These are phyloP conservation scores for Candida silvicultrix DNA, from an alignment of 805 yeast genomes.

Conservation along the genomic window DNA sequence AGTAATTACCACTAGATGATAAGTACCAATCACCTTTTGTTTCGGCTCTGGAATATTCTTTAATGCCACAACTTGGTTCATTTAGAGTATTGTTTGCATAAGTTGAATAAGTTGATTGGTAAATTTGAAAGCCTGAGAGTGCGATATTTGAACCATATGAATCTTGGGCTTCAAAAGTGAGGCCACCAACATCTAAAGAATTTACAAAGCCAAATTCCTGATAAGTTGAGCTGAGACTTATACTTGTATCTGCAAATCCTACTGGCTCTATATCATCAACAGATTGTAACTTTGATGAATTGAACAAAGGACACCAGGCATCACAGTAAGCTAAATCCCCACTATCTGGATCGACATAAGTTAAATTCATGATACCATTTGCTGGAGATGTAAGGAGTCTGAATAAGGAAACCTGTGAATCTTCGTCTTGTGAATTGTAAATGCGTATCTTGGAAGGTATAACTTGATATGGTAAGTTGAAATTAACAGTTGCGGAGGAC, in stretches of 20 bases:
- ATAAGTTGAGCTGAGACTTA: constrained; percentile 36
- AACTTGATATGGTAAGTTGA: constrained; percentile 47
- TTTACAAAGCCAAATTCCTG: constrained; percentile 84
- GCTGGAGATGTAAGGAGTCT: constrained; percentile 74
- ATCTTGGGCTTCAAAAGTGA: constrained; percentile 57
- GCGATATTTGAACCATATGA: constrained; percentile 69
- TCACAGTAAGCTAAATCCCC: constrained; percentile 63
- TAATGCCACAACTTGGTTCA: constrained; percentile 48
- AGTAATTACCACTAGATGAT: constrained; percentile 27
- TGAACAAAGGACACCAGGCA: constrained; percentile 78
- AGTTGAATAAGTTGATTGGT: constrained; percentile 44
- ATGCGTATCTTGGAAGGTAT: constrained; percentile 70
- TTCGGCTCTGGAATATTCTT: constrained; percentile 21
- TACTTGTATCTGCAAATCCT: constrained; percentile 26
- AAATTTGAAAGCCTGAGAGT: constrained; percentile 67
- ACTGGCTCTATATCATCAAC: constrained; percentile 6
- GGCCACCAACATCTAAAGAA: constrained; percentile 47
- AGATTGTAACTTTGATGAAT: constrained; percentile 27
- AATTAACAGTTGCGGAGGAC: constrained; percentile 60
- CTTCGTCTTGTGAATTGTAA: constrained; percentile 47
- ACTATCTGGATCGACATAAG: constrained; percentile 72
- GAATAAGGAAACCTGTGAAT: constrained; percentile 48
- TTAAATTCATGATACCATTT: constrained; percentile 85
- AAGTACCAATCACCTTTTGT: constrained; percentile 25
- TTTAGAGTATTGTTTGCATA: constrained; percentile 76